Evolutionary conservation across 1,284 basidiomycete genomes (phyloP).

Genomic region (Phellopilus nigrolimitatus): DNA sequence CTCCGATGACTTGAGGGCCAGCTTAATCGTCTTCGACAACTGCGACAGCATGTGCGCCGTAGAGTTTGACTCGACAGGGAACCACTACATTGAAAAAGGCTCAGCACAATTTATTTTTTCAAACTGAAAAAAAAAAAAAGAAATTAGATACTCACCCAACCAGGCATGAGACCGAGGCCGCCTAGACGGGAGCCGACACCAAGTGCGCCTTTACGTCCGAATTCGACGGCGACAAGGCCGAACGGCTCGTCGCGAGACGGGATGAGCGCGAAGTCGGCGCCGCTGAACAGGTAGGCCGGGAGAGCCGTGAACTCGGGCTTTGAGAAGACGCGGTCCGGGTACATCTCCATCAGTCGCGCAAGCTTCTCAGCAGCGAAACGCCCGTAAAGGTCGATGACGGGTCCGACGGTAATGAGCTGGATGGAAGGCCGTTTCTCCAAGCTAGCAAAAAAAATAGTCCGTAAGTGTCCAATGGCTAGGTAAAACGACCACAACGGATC

Average conservation of each 20-base stretch:
- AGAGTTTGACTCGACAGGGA: slow-evolving; percentile 88
- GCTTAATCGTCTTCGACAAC: slow-evolving; percentile 87
- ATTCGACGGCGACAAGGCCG: slow-evolving; percentile 91
- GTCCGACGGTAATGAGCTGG: slow-evolving; percentile 85
- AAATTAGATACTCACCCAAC: slow-evolving; percentile 70
- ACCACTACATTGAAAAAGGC: slow-evolving; percentile 64
- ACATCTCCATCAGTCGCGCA: slow-evolving; percentile 87
- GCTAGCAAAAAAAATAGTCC: slow-evolving; percentile 35
- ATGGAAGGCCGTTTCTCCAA: slow-evolving; percentile 82
- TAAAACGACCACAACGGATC: slow-evolving; percentile 9
- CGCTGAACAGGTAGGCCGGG: slow-evolving; percentile 90
- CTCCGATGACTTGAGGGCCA: slow-evolving; percentile 85
- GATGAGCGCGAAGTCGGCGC: slow-evolving; percentile 91
- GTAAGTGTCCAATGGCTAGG: slow-evolving; percentile 5
- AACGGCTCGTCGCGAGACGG: slow-evolving; percentile 94
- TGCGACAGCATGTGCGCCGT: slow-evolving; percentile 94
- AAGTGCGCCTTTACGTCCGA: slow-evolving; percentile 90
- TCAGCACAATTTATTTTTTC: too few relatives aligned
- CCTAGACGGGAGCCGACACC: slow-evolving; percentile 90
- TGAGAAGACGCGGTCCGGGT: slow-evolving; percentile 87
- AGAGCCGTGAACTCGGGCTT: slow-evolving; percentile 92
- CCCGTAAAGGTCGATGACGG: slow-evolving; percentile 91
- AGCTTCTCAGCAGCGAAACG: slow-evolving; percentile 92
- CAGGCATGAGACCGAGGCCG: slow-evolving; percentile 93
- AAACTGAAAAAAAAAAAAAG: not conserved